phyloP scores from a whole-genome alignment of 345 rosid genomes.

The Anastatica hierochuntica region DNA sequence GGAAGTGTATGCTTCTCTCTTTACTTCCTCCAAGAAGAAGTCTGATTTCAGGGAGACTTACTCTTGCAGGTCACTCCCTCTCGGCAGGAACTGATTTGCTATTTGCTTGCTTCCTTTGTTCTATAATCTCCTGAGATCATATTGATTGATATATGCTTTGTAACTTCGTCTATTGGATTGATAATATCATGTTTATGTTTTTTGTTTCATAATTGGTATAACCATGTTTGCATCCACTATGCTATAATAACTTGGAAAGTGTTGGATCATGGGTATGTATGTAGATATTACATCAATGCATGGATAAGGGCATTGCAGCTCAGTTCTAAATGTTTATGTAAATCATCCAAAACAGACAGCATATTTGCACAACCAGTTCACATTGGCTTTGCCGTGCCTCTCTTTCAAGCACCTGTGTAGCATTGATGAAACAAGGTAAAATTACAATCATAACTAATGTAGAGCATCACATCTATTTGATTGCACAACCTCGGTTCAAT shows the following conservation, averaged over 20 bases:
- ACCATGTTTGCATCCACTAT: not conserved
- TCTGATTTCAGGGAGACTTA: conserved; percentile 64
- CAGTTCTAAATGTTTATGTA: not conserved
- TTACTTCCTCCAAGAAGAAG: conserved; percentile 77
- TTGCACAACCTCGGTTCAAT: too few relatives aligned
- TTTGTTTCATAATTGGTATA: not conserved
- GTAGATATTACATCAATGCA: conserved; percentile 10
- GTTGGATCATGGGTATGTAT: not conserved
- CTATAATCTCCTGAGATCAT: not conserved
- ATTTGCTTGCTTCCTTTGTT: not conserved
- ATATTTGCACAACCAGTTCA: conserved; percentile 15
- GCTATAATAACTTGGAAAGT: not conserved
- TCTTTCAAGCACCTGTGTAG: conserved; percentile 56
- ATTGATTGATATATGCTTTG: conserved; percentile 10
- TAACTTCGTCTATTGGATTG: not conserved
- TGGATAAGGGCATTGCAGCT: conserved; percentile 3
- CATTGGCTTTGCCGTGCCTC: conserved; percentile 61
- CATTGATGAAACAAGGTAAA: not conserved
- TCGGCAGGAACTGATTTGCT: conserved; percentile 61
- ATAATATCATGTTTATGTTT: not conserved
- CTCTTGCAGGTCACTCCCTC: conserved; percentile 73
- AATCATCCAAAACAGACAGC: conserved; percentile 6
- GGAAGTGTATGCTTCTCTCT: conserved; percentile 82
- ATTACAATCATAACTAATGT: too few relatives aligned
- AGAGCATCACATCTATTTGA: too few relatives aligned